Base-by-base conservation (phyloP, 805 yeast species). In the Metschnikowia santaceciliae region DNA sequence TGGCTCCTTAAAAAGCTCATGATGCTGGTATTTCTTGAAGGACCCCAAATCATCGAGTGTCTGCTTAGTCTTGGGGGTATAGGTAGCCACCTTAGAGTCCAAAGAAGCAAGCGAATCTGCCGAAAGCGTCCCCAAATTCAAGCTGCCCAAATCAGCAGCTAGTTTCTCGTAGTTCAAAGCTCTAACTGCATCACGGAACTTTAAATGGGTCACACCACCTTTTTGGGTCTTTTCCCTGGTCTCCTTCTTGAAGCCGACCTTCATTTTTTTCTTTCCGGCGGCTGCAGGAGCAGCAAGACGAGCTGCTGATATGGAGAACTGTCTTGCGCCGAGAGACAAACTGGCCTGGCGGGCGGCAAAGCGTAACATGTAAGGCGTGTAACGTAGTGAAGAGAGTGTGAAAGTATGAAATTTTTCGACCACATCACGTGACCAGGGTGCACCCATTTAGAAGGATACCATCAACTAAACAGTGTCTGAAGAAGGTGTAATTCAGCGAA, bases 21-120 rank as follows among this genome's bases (percentile, higher is more conserved):
- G 59, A 63, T 76, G 81, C 67, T 89, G 96, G 56, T 74, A 75
- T 54, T 82, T 82, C 59, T 81, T 80, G 68, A 87, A 87, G 0
- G 86, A 69, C 20, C 90, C 91, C 49, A 84, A 66, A 39, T 74
- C 72, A 33, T 70, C 67, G 54, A 88, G 69, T 43, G 70, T 67
- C 49, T 70, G 64, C 52, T 78, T 70, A 15, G 75, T 71, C 13
- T 63, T 61, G 1, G 69, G 61, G 14, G 74, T 67, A 66, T 75
- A 88, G 33, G 57, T 60, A 23, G 61, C 63, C 6, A 72, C 57
- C 17, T 55, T 53, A 14, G 62, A 49, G 17, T 46, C 48, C 32
- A 37, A 13, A 1, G 38, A 11, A 8, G 38, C 38, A 45, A 64
- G 54, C 5, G 49, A 49, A 4, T 52, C 47, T 19, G 61, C 47